Evolutionary conservation across 768 basidiomycete species (phyloP), one percentile per base, ranked within the genome.

Genomic region (Pleurotus salmoneostramineus): DNA sequence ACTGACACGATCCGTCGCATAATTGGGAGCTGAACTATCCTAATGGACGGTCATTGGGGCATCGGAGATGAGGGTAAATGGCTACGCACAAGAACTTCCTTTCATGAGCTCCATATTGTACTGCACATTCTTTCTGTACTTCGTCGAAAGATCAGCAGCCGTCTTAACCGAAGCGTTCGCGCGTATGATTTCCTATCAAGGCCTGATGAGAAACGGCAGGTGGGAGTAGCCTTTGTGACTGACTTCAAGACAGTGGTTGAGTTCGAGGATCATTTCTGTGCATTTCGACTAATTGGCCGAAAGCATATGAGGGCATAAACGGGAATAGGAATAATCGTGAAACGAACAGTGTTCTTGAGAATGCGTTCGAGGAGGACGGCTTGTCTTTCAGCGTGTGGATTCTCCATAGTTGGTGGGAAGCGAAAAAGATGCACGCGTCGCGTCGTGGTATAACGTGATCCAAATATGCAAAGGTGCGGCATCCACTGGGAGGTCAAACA

Each of bases 341-440:
- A 6, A 77, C 87, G 61, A 61, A 94, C 94, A 5, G 90, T 84
- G 63, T 93, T 96, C 74, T 95, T 95, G 27, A 93, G 75, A 64
- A 98, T 95, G 31, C 95, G 83, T 63, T 96, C 92, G 3, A 97
- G 80, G 15, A 96, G 81, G 47, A 95, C 87, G 34, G 91, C 93
- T 68, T 98, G 95, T 44, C 91, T 81, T 71, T 95, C 93, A 51
- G 92, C 91, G 64, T 98, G 94, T 17, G 95, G 95, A 70, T 96
- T 96, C 73, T 97, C 93, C 95, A 97, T 96, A 59, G 51, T 48
- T 48, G 50, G 21, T 57, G 8, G 57, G 33, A 8, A 33, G 51
- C 62, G 63, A 60, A 64, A 58, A 50, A 15, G 11, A 36, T 31
- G 21, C 48, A 56, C 33, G 14, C 56, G 58, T 44, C 62, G 62